Base-by-base conservation (phyloP, 2,329 filamentous ascomycete genomes). In the Bipolaris bicolor region DNA sequence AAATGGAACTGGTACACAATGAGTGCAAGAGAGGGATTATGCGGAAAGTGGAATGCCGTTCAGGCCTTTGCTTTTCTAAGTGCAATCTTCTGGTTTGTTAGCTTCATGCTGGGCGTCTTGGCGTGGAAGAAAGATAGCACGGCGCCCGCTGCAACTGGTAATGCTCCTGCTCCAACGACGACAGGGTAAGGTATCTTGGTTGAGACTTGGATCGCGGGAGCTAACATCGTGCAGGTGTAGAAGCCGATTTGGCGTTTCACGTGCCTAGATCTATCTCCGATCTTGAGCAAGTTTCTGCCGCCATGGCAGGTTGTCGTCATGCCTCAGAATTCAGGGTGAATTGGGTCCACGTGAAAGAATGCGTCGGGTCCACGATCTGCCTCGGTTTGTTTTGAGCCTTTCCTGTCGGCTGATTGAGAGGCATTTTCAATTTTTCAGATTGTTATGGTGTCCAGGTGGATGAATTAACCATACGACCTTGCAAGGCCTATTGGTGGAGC, bases 51-150 rank as follows among this genome's bases (percentile, higher is more conserved):
- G 83, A 91, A 90, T 77, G 85, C 89, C 24, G 81, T 85, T 58
- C 83, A 90, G 67, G 89, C 89, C 9, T 91, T 92, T 68, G 78
- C 81, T 53, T 92, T 92, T 76, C 76, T 92, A 55, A 87, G 86
- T 1, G 89, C 88, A 43, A 82, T 90, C 64, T 81, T 87, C 69
- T 92, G 89, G 89, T 82, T 91, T 43, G 84, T 78, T 15, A 89
- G 87, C 47, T 65, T 61, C 48, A 31, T 59, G 1, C 50, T 61
- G 52, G 63, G 60, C 5, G 20, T 68, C n/a, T 15, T 58, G 43
- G 51, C 33, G 0, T 45, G 47, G 39, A 55, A 16, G 46, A 45
- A 39, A 16, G 16, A 26, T 33, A 16, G 31, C 15, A n/a, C 22
- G 7, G 15, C 39, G 11, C 11, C 7, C 5, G 33, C 31, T 24